A percentile compares a stretch with the other conserved stretches of the same genome.
phyloP scores from a whole-genome alignment of 2,329 filamentous ascomycete genomes.

The Harringtonia lauricola region DNA sequence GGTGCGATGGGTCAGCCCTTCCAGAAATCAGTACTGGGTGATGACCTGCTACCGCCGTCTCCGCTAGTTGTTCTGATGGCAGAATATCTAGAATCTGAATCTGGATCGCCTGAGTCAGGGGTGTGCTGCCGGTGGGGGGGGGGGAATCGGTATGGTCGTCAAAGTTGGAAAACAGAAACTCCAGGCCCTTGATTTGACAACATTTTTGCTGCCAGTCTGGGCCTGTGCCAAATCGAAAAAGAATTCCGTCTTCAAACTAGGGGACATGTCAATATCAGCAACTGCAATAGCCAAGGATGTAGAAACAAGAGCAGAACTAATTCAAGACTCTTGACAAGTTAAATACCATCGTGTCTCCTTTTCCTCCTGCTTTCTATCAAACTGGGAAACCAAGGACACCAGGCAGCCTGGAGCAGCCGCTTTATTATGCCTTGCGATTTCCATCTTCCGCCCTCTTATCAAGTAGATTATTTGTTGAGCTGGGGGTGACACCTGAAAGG shows the following conservation, averaged over 20 bases:
- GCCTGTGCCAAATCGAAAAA: conserved; percentile 14
- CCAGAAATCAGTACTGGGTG: conserved; percentile 12
- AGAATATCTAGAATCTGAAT: conserved; percentile 9
- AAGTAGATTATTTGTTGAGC: no score
- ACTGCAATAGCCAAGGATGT: background rate
- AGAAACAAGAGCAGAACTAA: no score
- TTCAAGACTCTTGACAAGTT: no score
- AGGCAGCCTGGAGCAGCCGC: no score
- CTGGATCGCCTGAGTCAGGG: conserved; percentile 7
- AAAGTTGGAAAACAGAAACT: conserved; percentile 12
- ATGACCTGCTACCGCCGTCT: conserved; percentile 1
- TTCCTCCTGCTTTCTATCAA: no score
- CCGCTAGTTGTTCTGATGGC: no score
- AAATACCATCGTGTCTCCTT: no score
- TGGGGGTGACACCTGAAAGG: no score
- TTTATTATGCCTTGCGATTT: no score
- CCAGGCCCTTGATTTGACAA: conserved; percentile 14
- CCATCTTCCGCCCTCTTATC: no score
- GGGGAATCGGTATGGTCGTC: conserved; percentile 15
- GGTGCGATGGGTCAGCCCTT: conserved; percentile 13
- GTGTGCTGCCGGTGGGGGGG: conserved; percentile 14
- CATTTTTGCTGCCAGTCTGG: conserved; percentile 14
- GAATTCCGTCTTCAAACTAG: conserved; percentile 16
- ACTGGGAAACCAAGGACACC: no score
- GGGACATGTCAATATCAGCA: background rate